Percentiles rank a stretch among this genome's conserved stretches.
Conservation (phyloP, 106 monocot genomes). For the Cymbidium sinense region DNA sequence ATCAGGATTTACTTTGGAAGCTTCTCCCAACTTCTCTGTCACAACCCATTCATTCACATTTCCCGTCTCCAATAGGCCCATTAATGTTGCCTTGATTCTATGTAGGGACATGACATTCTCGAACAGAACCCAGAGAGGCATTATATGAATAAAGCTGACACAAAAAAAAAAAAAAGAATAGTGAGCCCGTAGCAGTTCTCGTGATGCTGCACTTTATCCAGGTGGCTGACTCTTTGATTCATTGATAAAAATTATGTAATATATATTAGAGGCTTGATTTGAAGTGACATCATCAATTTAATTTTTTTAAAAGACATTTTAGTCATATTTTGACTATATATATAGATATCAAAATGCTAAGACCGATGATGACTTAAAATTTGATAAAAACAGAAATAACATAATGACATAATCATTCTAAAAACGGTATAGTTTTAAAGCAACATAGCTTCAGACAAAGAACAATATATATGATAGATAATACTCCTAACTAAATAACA, state of each 20-base stretch:
- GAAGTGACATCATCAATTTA: no score
- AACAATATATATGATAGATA: neutral
- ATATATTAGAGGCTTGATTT: no score
- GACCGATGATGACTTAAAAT: no score
- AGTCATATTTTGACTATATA: no score
- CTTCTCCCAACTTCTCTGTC: conserved; percentile 38
- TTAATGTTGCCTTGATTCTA: conserved; percentile 26
- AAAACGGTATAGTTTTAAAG: neutral
- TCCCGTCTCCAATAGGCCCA: conserved; percentile 27
- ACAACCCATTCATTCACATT: conserved; percentile 47
- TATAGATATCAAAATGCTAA: no score
- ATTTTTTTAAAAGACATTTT: no score
- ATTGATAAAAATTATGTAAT: no score
- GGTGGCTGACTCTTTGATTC: no score
- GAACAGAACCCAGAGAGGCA: conserved; percentile 36
- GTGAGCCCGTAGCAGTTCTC: neutral
- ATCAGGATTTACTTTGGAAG: conserved; percentile 14
- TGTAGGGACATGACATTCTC: conserved; percentile 55
- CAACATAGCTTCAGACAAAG: neutral
- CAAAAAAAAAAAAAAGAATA: neutral
- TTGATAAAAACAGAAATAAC: neutral
- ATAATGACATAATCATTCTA: neutral
- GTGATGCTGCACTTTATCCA: no score
- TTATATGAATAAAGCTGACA: neutral
- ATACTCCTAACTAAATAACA: no score